Percentiles rank a stretch among this genome's conserved stretches.
These are phyloP conservation scores for Pneumocystis carinii DNA, from an alignment of 1,139 yeast species.

Conservation along the genomic window DNA sequence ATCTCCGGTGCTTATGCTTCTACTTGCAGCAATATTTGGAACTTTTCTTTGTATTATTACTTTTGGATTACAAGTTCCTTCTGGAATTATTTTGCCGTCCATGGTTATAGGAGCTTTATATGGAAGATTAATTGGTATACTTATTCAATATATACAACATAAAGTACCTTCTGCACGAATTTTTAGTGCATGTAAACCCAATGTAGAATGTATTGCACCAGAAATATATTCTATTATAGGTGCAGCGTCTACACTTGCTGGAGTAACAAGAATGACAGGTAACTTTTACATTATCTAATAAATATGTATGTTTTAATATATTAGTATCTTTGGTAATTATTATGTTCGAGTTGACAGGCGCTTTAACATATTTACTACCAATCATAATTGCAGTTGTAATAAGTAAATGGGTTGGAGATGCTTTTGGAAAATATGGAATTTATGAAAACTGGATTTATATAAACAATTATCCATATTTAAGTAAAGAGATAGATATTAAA, in stretches of 20 bases:
- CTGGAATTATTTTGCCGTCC: conserved; percentile 55
- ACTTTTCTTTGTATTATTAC: conserved; percentile 28
- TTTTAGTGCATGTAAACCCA: conserved; percentile 13
- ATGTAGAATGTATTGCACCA: conserved; percentile 29
- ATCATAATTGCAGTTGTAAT: conserved; percentile 11
- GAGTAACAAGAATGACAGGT: conserved; percentile 46
- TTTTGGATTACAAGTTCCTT: conserved; percentile 48
- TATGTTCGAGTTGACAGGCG: conserved; percentile 45
- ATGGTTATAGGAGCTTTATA: conserved; percentile 56
- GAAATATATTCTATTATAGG: conserved; percentile 52
- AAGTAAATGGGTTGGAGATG: conserved; percentile 11
- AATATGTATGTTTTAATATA: not conserved
- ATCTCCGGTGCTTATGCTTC: not conserved
- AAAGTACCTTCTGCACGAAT: conserved; percentile 13
- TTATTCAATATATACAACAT: conserved; percentile 25
- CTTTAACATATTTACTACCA: conserved; percentile 37
- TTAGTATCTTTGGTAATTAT: conserved; percentile 42
- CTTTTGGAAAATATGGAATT: conserved; percentile 8
- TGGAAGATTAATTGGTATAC: conserved; percentile 41
- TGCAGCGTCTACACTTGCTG: conserved; percentile 57
- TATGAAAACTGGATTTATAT: conserved; percentile 4
- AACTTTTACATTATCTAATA: not conserved
- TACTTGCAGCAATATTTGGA: not conserved
- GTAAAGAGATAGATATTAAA: not conserved
- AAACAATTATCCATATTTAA: not conserved